Conservation (phyloP, 148 eudicot genomes). For the Dianthus caryophyllus region DNA sequence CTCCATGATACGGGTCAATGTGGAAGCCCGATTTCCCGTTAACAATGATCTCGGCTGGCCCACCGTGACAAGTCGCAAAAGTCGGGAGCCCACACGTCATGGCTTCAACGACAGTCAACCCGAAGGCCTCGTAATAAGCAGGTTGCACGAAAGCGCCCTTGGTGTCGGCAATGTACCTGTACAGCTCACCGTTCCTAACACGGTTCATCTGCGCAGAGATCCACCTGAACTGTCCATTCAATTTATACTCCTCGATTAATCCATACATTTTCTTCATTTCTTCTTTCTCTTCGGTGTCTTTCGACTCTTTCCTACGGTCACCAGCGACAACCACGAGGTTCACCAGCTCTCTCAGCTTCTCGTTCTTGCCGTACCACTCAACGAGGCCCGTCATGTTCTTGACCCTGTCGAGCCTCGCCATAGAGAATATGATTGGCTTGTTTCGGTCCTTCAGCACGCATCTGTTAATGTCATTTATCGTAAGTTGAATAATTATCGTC, state of each 20-base stretch:
- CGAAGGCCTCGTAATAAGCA: conserved; percentile 92
- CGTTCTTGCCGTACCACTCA: conserved; percentile 81
- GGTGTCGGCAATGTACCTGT: conserved; percentile 86
- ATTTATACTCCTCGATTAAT: conserved; percentile 66
- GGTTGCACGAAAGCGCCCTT: conserved; percentile 90
- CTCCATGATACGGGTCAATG: conserved; percentile 96
- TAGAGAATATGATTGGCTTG: conserved; percentile 88
- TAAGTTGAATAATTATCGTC: neutral
- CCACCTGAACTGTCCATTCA: conserved; percentile 93
- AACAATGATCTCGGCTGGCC: conserved; percentile 97
- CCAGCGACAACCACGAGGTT: conserved; percentile 99
- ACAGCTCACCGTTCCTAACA: conserved; percentile 90
- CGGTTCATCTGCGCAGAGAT: conserved; percentile 98
- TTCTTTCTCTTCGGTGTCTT: conserved; percentile 88
- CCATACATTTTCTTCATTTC: conserved; percentile 95
- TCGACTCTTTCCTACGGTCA: conserved; percentile 91
- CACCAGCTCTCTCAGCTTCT: conserved; percentile 61
- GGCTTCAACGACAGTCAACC: conserved; percentile 92
- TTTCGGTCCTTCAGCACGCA: conserved; percentile 73
- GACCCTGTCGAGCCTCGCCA: conserved; percentile 92
- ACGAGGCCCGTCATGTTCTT: conserved; percentile 95
- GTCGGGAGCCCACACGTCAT: conserved; percentile 98
- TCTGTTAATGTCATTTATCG: conserved; percentile 27
- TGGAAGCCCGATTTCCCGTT: conserved; percentile 92
- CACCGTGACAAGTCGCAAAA: conserved; percentile 87